These are phyloP conservation scores for Mycena haematopus DNA, from an alignment of 768 basidiomycete genomes.

Conservation along the genomic window DNA sequence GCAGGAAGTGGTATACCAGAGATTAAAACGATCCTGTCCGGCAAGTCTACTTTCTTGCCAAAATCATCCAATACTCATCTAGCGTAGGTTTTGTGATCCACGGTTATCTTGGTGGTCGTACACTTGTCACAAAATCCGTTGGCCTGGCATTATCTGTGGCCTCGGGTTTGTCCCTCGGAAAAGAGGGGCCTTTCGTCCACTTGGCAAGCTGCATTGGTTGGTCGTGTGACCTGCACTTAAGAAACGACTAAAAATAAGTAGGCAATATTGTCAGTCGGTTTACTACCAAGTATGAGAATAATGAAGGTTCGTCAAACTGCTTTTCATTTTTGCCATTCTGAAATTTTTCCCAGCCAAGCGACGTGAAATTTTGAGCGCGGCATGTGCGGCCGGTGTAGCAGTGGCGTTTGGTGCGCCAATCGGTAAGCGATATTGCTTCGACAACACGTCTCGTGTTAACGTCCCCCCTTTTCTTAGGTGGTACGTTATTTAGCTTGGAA, in stretches of 20 bases:
- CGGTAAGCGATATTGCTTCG: slow-evolving; percentile 44
- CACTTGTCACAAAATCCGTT: slow-evolving; percentile 87
- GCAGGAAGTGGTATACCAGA: slow-evolving; percentile 97
- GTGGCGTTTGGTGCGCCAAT: slow-evolving; percentile 98
- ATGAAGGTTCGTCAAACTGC: slow-evolving; percentile 66
- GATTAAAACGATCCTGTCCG: slow-evolving; percentile 92
- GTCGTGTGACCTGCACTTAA: not conserved
- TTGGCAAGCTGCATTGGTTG: slow-evolving; percentile 54
- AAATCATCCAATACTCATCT: slow-evolving; percentile 18
- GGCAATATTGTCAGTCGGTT: slow-evolving; percentile 86
- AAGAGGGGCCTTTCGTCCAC: slow-evolving; percentile 27
- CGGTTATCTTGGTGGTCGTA: slow-evolving; percentile 92
- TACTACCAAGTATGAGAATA: slow-evolving; percentile 89
- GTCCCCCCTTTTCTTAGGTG: slow-evolving; percentile 39
- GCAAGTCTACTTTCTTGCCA: slow-evolving; percentile 41
- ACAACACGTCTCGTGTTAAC: not conserved
- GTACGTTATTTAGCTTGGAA: slow-evolving; percentile 90
- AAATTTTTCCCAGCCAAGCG: slow-evolving; percentile 69
- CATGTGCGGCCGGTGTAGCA: slow-evolving; percentile 96
- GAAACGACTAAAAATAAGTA: not conserved
- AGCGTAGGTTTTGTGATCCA: slow-evolving; percentile 90
- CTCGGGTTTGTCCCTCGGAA: slow-evolving; percentile 86
- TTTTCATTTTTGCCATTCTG: not conserved
- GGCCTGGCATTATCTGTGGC: slow-evolving; percentile 92
- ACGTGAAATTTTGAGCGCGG: slow-evolving; percentile 93